These are phyloP conservation scores for Cyclocybe aegerita DNA, from an alignment of 768 basidiomycete species.

Conservation along the genomic window DNA sequence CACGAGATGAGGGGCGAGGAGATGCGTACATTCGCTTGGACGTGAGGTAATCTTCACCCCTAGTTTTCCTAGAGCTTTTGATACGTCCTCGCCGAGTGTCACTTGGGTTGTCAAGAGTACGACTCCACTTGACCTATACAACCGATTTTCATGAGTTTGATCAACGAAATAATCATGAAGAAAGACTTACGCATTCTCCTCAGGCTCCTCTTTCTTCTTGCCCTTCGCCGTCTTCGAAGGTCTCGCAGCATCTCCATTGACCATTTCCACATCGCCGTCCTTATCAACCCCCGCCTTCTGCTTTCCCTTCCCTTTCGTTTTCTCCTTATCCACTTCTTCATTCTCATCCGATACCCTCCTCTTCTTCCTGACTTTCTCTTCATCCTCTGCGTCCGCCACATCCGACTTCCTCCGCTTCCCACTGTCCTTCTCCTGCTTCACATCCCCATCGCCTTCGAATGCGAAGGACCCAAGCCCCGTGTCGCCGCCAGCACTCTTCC, in stretches of 20 bases:
- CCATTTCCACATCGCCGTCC: too few relatives aligned
- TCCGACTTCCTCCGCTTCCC: slow-evolving; percentile 12
- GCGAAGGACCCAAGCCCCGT: slow-evolving; percentile 19
- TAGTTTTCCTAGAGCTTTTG: slow-evolving; percentile 61
- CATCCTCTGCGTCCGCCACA: slow-evolving; percentile 8
- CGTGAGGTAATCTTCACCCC: slow-evolving; percentile 66
- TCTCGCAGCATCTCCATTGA: too few relatives aligned
- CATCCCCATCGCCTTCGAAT: slow-evolving; percentile 9
- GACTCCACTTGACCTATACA: slow-evolving; percentile 25
- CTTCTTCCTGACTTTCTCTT: slow-evolving; percentile 13
- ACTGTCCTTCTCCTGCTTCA: slow-evolving; percentile 12
- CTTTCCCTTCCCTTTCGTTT: slow-evolving; percentile 15
- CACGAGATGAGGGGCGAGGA: slow-evolving; percentile 66
- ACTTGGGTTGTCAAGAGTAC: slow-evolving; percentile 72
- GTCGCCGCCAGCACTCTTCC: slow-evolving; percentile 16
- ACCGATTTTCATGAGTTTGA: background rate
- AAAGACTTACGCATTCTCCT: background rate
- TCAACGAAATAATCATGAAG: background rate
- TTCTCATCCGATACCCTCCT: slow-evolving; percentile 8
- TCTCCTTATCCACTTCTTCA: slow-evolving; percentile 11
- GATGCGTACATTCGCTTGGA: slow-evolving; percentile 73
- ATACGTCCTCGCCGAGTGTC: slow-evolving; percentile 50
- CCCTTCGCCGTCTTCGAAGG: too few relatives aligned
- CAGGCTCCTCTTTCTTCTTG: slow-evolving; percentile 3
- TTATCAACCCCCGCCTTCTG: slow-evolving; percentile 3